Evolutionary conservation across 2,329 filamentous ascomycete genomes (phyloP), one percentile per base, ranked within the genome.

Genomic region (Exophiala sideris): DNA sequence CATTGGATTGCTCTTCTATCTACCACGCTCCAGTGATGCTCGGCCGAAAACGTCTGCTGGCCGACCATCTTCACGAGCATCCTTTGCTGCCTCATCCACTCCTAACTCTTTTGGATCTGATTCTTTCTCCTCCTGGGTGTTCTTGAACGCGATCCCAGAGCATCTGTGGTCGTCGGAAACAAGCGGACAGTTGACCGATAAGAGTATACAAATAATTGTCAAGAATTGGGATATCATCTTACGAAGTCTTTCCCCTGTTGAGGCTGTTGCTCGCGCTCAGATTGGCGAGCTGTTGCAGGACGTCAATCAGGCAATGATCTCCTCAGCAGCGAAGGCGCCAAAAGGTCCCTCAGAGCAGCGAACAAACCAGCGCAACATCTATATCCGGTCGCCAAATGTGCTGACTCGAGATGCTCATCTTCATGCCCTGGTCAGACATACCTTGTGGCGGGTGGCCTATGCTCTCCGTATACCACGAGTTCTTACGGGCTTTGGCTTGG

Each of bases 171-270:
- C 62, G 5, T 41, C 54, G 12, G 51, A 57, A 10, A 24, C 46
- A 9, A 49, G 54, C 7, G 46, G 38, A 10, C 56, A 60, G n/a
- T 36, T 58, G 12, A 54, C 39, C 32, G 79, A 82, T 62, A 77
- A 80, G 52, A 74, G 79, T 9, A 76, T 82, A 10, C 79, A 82
- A 60, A 67, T 79, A 7, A 69, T 83, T 24, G 78, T 80, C 21
- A 77, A 81, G 52, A 79, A 81, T 56, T 83, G 79, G 80, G 79
- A 83, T 64, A 75, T 82, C 57, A 80, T 83, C 54, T 77, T 78
- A 47, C 74, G 80, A 18, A 79, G 79, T 2, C 66, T 83, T 20
- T 78, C 77, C 1, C 76, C 75, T 50, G 68, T 83, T 10, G 79
- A 83, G 61, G 72, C 73, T 50, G 66, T 79, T 11, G 78, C 79